These are phyloP conservation scores for Candida argentea DNA, from an alignment of 805 yeast species.

Conservation along the genomic window DNA sequence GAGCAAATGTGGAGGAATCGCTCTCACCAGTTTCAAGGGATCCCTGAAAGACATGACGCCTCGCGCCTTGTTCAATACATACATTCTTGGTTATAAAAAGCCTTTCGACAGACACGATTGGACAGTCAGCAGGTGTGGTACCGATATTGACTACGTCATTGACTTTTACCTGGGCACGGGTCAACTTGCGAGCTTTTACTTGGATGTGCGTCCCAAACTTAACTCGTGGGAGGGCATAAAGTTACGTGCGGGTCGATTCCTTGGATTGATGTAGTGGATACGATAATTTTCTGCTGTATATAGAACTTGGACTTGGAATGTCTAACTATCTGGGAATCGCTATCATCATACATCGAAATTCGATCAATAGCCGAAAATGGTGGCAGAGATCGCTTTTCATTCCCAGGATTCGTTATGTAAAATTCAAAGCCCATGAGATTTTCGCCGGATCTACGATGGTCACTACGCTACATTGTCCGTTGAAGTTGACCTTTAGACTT, in stretches of 20 bases:
- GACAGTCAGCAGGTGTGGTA: conserved; percentile 81
- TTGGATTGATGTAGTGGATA: conserved; percentile 32
- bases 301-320: background rate
- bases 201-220: conserved; percentile 90
- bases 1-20: conserved; percentile 67
- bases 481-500: no score
- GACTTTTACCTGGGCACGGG: conserved; percentile 60
- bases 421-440: no score
- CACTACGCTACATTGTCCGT: no score
- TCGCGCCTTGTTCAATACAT: conserved; percentile 60
- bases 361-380: no score
- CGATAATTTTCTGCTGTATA: conserved; percentile 3
- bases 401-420: no score
- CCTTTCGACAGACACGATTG: conserved; percentile 98
- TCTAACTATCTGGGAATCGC: no score
- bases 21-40: conserved; percentile 80
- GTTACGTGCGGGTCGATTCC: conserved; percentile 53
- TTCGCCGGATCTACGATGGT: no score
- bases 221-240: conserved; percentile 73
- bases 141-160: conserved; percentile 76
- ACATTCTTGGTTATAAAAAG: conserved; percentile 55
- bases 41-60: conserved; percentile 83
- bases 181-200: conserved; percentile 46
- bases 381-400: no score
- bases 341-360: no score